A percentile compares a stretch with the other conserved stretches of the same genome.
These are phyloP conservation scores for Auriscalpium orientale DNA, from an alignment of 768 basidiomycete genomes.

Conservation along the genomic window DNA sequence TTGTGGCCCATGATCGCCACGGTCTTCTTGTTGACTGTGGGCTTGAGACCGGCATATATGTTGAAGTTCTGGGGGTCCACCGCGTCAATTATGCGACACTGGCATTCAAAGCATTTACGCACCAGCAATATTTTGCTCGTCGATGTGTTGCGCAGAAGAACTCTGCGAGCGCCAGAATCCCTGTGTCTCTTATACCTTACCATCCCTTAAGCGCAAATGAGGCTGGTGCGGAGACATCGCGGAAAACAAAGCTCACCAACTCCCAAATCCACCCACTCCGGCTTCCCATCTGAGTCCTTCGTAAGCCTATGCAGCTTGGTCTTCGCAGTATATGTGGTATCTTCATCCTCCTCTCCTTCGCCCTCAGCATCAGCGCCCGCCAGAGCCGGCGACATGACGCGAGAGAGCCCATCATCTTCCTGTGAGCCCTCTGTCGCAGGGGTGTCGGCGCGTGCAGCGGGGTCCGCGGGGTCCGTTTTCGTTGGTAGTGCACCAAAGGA, in stretches of 20 bases:
- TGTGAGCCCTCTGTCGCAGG: constrained; percentile 20
- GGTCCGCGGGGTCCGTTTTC: neutral
- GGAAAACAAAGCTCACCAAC: constrained; percentile 39
- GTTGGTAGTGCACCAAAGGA: constrained; percentile 19
- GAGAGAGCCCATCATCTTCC: constrained; percentile 15
- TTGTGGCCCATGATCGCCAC: constrained; percentile 62
- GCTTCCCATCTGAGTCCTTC: constrained; percentile 37
- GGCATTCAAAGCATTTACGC: constrained; percentile 23
- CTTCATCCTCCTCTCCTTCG: constrained; percentile 77
- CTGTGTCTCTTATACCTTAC: constrained; percentile 72
- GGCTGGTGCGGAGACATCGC: neutral
- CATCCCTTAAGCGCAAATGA: constrained; percentile 37
- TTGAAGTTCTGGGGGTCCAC: constrained; percentile 57
- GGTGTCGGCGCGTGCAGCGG: constrained; percentile 13
- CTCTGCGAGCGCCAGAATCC: constrained; percentile 45
- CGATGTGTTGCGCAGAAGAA: constrained; percentile 63
- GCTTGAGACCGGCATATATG: constrained; percentile 51
- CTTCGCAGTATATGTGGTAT: constrained; percentile 50
- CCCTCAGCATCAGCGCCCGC: constrained; percentile 68
- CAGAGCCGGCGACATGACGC: constrained; percentile 13
- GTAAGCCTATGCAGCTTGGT: constrained; percentile 57
- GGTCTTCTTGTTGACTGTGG: constrained; percentile 41
- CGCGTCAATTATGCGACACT: neutral
- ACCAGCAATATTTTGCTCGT: constrained; percentile 75
- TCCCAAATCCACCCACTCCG: constrained; percentile 61